Base-by-base conservation (phyloP, 768 basidiomycete genomes). In the Plicaturopsis crispa region DNA sequence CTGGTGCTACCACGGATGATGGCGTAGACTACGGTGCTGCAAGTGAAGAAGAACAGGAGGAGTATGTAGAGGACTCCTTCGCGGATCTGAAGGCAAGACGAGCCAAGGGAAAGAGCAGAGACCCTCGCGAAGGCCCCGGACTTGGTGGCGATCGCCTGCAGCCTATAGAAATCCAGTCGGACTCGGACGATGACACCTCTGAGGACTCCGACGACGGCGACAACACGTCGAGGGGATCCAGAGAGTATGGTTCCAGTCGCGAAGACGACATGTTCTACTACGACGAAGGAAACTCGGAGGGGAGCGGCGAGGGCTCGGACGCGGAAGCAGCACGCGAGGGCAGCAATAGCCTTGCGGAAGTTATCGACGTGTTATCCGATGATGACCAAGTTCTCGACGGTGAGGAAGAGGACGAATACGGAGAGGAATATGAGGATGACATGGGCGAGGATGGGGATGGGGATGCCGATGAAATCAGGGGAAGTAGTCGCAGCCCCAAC, bases 111-210 rank as follows among this genome's bases (percentile, higher is more conserved):
- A 82, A 81, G 51, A 72, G 66, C 36, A 69, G 79, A 35, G 79
- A 79, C 49, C 72, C 73, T 6, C 60, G 73, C 33, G 76, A 80
- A 47, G 79, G 76, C 5, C 71, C 75, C 31, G 75, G 75, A 4
- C 60, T 75, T 23, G 60, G 63, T 17, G 56, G 58, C 31, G 59
- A 55, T 23, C 51, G 53, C 23, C 44, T 59, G 30, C 59, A 70
- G 36, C 74, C 73, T 11, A 76, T 78, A 36, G 69, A 72, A 44
- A 43, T 52, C 4, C 63, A 73, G 24, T 55, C 55, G 24, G 66
- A 60, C 36, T 65, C 63, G 10, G 63, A 60, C 14, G 43, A 48
- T 17, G 57, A 51, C 11, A 21, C 26, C 16, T 35, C 46, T 31
- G 31, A 44, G 6, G 48, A 42, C 23, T 46, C 44, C 24, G 41